phyloP scores from a whole-genome alignment of 192 early-diverging fungal genomes.

The Pecoramyces ruminantium region DNA sequence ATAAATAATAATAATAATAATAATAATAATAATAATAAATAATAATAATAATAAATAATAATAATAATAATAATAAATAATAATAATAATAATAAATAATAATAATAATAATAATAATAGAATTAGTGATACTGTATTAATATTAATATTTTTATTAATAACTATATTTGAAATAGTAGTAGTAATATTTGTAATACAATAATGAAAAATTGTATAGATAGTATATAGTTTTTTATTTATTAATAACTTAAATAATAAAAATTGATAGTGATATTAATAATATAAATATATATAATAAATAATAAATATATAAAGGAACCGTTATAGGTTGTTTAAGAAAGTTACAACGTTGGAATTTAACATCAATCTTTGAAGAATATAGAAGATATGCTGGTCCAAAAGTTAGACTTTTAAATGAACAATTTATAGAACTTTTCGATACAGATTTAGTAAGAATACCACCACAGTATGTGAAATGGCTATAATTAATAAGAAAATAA shows the following conservation, averaged over 20 bases:
- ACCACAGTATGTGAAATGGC: background rate
- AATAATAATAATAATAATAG: no score
- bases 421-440: conserved; percentile 84
- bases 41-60: no score
- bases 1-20: no score
- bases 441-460: conserved; percentile 64
- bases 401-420: conserved; percentile 90
- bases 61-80: no score
- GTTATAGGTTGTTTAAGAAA: conserved; percentile 96
- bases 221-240: no score
- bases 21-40: no score
- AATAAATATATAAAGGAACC: conserved; percentile 36
- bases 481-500: background rate
- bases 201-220: no score
- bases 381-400: conserved; percentile 49
- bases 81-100: no score
- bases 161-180: no score
- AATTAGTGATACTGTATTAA: no score
- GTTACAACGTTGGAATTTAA: conserved; percentile 94
- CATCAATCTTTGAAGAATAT: conserved; percentile 97
- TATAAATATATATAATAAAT: background rate
- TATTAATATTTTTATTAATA: no score
- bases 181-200: no score
- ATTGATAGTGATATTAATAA: background rate
- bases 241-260: background rate